Evolutionary conservation across 768 basidiomycete species (phyloP), one percentile per base, ranked within the genome.

Genomic region (Tulasnella sp.): DNA sequence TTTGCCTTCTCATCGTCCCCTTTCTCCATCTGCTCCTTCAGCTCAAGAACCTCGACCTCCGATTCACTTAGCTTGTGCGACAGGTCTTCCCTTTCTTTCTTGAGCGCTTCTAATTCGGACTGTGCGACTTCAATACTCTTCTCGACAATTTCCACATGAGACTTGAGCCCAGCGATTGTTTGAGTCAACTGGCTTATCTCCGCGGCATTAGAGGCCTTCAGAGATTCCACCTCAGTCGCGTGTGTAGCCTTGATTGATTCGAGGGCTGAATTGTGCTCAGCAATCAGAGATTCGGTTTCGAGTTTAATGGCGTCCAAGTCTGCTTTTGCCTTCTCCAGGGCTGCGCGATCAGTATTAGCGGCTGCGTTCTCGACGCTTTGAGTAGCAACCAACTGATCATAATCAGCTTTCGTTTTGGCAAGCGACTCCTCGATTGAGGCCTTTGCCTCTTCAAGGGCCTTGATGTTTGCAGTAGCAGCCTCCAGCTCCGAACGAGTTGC

Each of bases 31-130:
- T 69, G 69, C 61, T 90, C 86, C 63, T 73, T 83, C 54, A 81
- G 60, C 65, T 89, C 86, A 52, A 88, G 64, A 35, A 87, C 72
- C 61, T 89, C 84, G 44, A 90, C 67, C 66, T 90, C 87, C 22
- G 87, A 69, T 59, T 90, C 86, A 0, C 83, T 84, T 3, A 88
- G 67, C 64, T 79, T 85, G 60, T 67, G 69, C 7, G 78, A 74
- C 35, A 67, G 77, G 53, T 86, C 84, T 59, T 82, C 83, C 59
- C 77, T 80, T 64, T 84, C 81, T 33, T 37, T 24, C 62, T 75
- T 77, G 54, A 86, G 67, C 28, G 65, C 66, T 3, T 61, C 63
- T 10, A 85, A 54, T 58, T 81, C 75, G 2, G 68, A 57, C 45
- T 70, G 66, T 19, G 84, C 69, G 5, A 62, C 59, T 20, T 70